Evolutionary conservation across 2,329 filamentous ascomycete species (phyloP).

Genomic region (Fusarium circinatum): DNA sequence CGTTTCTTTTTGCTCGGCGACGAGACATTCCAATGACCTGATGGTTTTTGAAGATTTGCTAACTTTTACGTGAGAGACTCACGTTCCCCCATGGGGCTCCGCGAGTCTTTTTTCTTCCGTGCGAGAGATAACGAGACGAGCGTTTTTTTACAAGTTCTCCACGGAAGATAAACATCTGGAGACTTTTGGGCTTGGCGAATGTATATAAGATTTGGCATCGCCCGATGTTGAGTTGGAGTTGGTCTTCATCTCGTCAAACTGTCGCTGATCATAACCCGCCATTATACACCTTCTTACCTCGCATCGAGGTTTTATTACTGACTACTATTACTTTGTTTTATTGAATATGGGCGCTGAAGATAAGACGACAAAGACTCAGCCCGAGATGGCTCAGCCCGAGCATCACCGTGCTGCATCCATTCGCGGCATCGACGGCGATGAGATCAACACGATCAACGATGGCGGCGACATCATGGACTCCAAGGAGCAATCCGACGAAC

Average conservation of each 20-base stretch:
- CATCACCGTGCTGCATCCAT: constrained; percentile 15
- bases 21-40: constrained; percentile 31
- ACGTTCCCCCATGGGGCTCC: constrained; percentile 34
- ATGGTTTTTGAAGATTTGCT: constrained; percentile 31
- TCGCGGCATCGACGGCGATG: constrained; percentile 18
- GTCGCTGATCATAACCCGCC: not conserved
- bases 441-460: constrained; percentile 25
- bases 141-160: not conserved
- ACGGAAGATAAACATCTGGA: constrained; percentile 20
- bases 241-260: constrained; percentile 12
- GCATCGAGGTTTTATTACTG: not conserved
- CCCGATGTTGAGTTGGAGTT: not conserved
- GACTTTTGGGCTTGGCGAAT: constrained; percentile 20
- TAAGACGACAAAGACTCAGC: constrained; percentile 21
- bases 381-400: constrained; percentile 17
- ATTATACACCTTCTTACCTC: not conserved
- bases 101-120: constrained; percentile 9
- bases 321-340: not conserved
- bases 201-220: constrained; percentile 21
- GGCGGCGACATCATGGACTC: constrained; percentile 16
- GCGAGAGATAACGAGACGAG: constrained; percentile 18
- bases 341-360: constrained; percentile 7
- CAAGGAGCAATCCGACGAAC: constrained; percentile 33
- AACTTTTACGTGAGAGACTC: constrained; percentile 38
- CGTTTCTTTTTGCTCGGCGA: not conserved